Percentiles rank a stretch among this genome's conserved stretches.
Evolutionary conservation across 805 yeast genomes (phyloP).

Genomic region (Candida sanyiensis): DNA sequence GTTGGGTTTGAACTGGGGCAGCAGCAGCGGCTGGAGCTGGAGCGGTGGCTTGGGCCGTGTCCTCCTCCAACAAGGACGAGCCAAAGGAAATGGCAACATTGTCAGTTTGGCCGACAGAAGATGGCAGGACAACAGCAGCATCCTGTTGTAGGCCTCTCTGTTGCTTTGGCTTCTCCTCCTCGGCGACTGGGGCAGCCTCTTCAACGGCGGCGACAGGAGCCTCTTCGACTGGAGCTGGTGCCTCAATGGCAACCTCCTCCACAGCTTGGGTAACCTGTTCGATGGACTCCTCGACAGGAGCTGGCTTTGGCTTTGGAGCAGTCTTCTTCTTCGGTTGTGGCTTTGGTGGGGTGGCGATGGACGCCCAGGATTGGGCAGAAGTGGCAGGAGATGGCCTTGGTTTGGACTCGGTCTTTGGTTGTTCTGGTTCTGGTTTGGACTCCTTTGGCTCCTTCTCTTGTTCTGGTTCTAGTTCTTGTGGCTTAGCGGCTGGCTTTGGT

Average conservation of each 20-base stretch:
- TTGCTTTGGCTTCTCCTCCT: conserved; percentile 25
- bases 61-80: conserved; percentile 41
- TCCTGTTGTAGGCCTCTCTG: conserved; percentile 36
- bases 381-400: conserved; percentile 23
- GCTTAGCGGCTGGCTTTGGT: conserved; percentile 14
- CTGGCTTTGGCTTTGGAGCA: conserved; percentile 21
- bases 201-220: conserved; percentile 1
- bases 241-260: conserved; percentile 11
- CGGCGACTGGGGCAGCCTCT: conserved; percentile 20
- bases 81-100: conserved; percentile 60
- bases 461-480: conserved; percentile 12
- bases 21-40: conserved; percentile 17
- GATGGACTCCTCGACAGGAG: conserved; percentile 23
- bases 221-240: conserved; percentile 14
- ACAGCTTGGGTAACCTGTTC: conserved; percentile 13
- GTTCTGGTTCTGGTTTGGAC: conserved; percentile 16
- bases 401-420: conserved; percentile 15
- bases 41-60: conserved; percentile 16
- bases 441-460: no score
- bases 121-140: conserved; percentile 49
- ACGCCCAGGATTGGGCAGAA: conserved; percentile 55
- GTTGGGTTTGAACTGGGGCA: conserved; percentile 20
- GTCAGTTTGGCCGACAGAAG: conserved; percentile 28
- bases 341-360: conserved; percentile 52
- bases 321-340: conserved; percentile 23